phyloP scores from a whole-genome alignment of 2,329 filamentous ascomycete species.

The Coniochaeta prunicola region DNA sequence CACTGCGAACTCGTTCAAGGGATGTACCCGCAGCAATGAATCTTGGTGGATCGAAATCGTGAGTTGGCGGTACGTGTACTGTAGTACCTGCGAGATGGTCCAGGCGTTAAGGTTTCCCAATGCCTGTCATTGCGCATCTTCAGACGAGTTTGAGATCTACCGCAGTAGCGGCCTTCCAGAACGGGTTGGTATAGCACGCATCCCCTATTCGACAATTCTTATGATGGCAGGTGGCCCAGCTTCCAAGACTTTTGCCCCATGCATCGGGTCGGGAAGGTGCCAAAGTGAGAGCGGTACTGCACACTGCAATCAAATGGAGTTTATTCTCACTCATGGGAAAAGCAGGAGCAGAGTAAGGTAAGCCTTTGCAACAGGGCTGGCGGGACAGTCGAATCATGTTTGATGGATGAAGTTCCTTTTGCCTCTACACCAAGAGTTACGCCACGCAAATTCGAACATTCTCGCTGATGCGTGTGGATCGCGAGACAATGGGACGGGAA shows the following conservation, averaged over 20 bases:
- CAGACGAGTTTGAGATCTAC: neutral
- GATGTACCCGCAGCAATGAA: neutral
- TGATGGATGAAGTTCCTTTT: too few relatives aligned
- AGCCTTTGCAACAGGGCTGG: too few relatives aligned
- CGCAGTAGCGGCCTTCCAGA: constrained; percentile 1
- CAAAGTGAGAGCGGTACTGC: neutral
- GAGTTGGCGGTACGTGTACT: neutral
- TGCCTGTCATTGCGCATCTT: neutral
- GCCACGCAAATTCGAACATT: too few relatives aligned
- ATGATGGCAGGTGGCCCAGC: neutral
- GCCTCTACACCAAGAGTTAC: too few relatives aligned
- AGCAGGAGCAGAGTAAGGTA: neutral
- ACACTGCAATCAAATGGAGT: too few relatives aligned
- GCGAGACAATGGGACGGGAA: neutral
- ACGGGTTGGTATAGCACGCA: neutral
- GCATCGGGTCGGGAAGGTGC: neutral
- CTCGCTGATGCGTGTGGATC: neutral
- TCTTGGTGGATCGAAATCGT: neutral
- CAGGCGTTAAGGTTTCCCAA: constrained; percentile 1
- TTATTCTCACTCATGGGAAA: too few relatives aligned
- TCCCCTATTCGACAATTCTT: neutral
- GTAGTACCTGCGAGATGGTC: constrained; percentile 1
- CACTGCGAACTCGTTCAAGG: neutral
- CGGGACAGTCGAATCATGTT: too few relatives aligned
- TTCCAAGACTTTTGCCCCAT: neutral